A percentile compares a stretch with the other conserved stretches of the same genome.
phyloP scores from a whole-genome alignment of 768 basidiomycete species.

The Lentinula detonsa region DNA sequence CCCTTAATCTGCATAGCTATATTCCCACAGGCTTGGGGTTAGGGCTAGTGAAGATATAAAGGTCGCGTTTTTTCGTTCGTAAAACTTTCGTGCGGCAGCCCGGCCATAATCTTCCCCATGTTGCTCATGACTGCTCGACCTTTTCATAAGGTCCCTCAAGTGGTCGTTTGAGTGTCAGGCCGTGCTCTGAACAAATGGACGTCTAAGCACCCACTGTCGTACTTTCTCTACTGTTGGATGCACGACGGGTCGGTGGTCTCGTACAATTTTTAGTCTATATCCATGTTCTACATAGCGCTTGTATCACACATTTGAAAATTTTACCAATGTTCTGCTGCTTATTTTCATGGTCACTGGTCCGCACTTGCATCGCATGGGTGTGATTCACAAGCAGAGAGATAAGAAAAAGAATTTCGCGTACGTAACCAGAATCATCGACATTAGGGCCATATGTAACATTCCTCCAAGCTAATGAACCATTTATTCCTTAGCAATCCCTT shows the following conservation, averaged over 20 bases:
- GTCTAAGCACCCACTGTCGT: constrained; percentile 75
- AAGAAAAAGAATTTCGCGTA: background rate
- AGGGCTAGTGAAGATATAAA: constrained; percentile 1
- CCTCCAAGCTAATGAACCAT: too few relatives aligned
- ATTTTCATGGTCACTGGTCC: too few relatives aligned
- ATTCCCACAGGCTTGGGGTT: background rate
- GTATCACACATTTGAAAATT: too few relatives aligned
- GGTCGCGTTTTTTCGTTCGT: constrained; percentile 6
- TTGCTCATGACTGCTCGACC: constrained; percentile 73
- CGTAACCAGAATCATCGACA: background rate
- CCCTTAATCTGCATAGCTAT: background rate
- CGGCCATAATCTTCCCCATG: constrained; percentile 73
- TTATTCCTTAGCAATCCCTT: too few relatives aligned
- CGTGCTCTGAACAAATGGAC: constrained; percentile 73
- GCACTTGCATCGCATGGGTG: too few relatives aligned
- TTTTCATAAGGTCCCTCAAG: constrained; percentile 34
- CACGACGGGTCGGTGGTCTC: constrained; percentile 79
- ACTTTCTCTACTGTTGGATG: constrained; percentile 35
- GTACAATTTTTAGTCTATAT: constrained; percentile 24
- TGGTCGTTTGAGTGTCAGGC: constrained; percentile 88
- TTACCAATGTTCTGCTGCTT: too few relatives aligned
- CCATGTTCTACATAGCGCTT: background rate
- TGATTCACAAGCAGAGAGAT: too few relatives aligned
- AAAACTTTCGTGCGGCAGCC: constrained; percentile 70
- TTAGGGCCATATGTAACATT: background rate